Evolutionary conservation across 2,329 filamentous ascomycete genomes (phyloP), one percentile per base, ranked within the genome.

Genomic region (Davidsoniella virescens): DNA sequence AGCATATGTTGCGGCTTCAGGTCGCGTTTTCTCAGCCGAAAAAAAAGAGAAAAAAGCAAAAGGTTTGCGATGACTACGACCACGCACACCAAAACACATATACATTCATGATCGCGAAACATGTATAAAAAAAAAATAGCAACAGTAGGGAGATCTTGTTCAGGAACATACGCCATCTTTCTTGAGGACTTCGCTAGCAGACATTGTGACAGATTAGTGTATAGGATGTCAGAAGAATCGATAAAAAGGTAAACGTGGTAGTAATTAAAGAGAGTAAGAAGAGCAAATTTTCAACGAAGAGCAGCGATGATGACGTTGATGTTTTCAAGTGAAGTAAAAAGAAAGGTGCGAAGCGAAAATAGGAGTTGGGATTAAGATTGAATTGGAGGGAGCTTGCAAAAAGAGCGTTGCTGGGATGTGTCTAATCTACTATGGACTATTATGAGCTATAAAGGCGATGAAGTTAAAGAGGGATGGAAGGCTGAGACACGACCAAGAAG

Each of bases 401-500:
- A 10, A 36, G 29, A 23, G 44, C 16, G 20, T 36, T 47, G 33
- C 44, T 37, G 33, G 44, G 44, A 47, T 47, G 44, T 47, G 44
- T 47, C n/a, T 33, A 37, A 47, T 18, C n/a, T 39, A 25, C 10
- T 36, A 38, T 38, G 38, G 8, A 3, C n/a, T 40, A 9, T 40
- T 36, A 38, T 38, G 38, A 3, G 9, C n/a, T 40, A 9, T 40
- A 20, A 5, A 16, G 26, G 29, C 39, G 44, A n/a, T 47, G 44
- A 8, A 51, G 45, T 51, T 44, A n/a, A 40, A 26, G 43, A 51
- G 49, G 44, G 49, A 51, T 51, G 49, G 46, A 51, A 37, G 49
- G 43, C 49, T 51, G 49, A 51, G 48, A 50, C 48, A 44, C 44
- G 43, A 3, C 48, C 36, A 47, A 23, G 20, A 50, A 51, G 49